Percentiles rank a stretch among this genome's conserved stretches.
Conservation (phyloP, 768 basidiomycete species). For the Lyophyllum shimeji region DNA sequence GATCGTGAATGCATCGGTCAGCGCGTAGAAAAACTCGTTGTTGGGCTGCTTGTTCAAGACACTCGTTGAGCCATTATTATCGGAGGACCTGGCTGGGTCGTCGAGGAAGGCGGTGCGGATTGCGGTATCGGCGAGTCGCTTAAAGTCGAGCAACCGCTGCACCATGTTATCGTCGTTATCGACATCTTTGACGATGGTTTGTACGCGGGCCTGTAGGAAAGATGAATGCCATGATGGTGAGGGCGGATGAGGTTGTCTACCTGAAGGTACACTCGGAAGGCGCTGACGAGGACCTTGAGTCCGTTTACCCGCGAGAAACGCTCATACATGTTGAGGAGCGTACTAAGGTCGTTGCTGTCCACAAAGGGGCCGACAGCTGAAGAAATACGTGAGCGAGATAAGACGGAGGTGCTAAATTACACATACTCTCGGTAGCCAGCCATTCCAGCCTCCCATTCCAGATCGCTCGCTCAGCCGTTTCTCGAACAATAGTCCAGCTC, state of each 20-base stretch:
- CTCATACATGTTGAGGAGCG: conserved; percentile 53
- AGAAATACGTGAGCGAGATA: not conserved
- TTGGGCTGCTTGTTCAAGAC: conserved; percentile 38
- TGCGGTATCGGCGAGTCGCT: conserved; percentile 52
- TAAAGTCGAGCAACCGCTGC: conserved; percentile 65
- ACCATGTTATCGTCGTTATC: conserved; percentile 78
- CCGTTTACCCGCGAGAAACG: conserved; percentile 61
- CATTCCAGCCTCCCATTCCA: conserved; percentile 42
- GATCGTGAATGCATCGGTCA: conserved; percentile 66
- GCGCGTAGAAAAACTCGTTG: conserved; percentile 62
- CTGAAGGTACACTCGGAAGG: conserved; percentile 64
- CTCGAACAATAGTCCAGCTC: conserved; percentile 49
- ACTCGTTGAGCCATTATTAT: conserved; percentile 28
- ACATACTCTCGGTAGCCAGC: conserved; percentile 33
- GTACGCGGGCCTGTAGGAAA: conserved; percentile 48
- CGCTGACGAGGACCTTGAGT: conserved; percentile 49
- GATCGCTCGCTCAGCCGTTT: conserved; percentile 53
- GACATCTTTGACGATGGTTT: conserved; percentile 62
- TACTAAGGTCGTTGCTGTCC: conserved; percentile 40
- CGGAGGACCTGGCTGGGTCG: conserved; percentile 25
- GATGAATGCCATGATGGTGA: not conserved
- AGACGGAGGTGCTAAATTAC: not conserved
- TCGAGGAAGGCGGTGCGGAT: conserved; percentile 53
- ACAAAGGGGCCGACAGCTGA: conserved; percentile 58
- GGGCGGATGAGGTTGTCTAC: conserved; percentile 31